Evolutionary conservation across 1,139 yeast genomes (phyloP), one percentile per base, ranked within the genome.

Genomic region (Saccharomyces uvarum): DNA sequence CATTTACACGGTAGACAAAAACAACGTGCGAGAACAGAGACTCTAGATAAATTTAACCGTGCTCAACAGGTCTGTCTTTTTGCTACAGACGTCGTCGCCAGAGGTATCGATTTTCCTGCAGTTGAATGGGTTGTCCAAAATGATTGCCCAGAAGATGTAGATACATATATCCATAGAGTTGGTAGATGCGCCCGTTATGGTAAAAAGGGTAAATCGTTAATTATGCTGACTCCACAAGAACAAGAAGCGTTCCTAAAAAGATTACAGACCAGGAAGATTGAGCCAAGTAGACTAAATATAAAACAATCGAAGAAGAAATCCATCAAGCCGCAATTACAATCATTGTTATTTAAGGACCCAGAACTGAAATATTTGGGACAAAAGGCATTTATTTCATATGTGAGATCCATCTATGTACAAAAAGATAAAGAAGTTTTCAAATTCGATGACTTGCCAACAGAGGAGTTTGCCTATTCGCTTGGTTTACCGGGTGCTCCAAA

Each of bases 401-500:
- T 85, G 68, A 79, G 89, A 61, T 88, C 97, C 2, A 80, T 95
- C 8, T 84, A 86, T 65, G 77, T 93, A 49, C 98, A 91, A 71
- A 84, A 86, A 67, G 96, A 93, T 67, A 90, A 89, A 69, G 88
- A 84, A 52, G 83, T 91, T 9, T 93, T 93, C 72, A 80, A 83
- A 63, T 79, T 90, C 33, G 88, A 84, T 13, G 81, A 82, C 48
- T 70, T 93, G 14, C 95, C 97, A 2, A 75, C 86, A 4, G 97
- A 91, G 59, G 86, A 81, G 55, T 90, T 76, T 72, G 98, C 99
- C 2, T 81, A 82, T 55, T 87, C 96, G 11, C 72, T 91, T 52
- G 99, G 99, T 6, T 78, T 93, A 53, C 97, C 98, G 0, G 97
- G 98, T 55, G 97, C 97, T 1, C 99, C 99, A 48, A 85, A 87